A percentile compares a stretch with the other conserved stretches of the same genome.
phyloP scores from a whole-genome alignment of 148 eudicot genomes.

The Camellia lanceoleosa region DNA sequence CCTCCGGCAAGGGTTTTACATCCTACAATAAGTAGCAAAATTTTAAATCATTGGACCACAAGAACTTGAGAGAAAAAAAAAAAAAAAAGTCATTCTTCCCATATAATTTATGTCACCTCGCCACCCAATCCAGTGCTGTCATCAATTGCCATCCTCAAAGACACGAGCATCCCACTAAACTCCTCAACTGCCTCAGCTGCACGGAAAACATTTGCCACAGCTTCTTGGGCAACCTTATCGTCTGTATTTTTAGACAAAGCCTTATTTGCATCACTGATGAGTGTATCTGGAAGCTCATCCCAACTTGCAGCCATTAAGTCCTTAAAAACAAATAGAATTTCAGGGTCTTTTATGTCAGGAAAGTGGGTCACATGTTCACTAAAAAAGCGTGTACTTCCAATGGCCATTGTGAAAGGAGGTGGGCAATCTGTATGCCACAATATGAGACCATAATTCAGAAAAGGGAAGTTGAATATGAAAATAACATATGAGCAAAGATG shows the following conservation, averaged over 20 bases:
- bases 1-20: constrained; percentile 64
- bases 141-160: constrained; percentile 80
- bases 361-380: constrained; percentile 56
- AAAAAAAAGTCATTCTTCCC: background rate
- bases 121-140: constrained; percentile 83
- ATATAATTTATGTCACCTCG: constrained; percentile 48
- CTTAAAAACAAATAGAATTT: constrained; percentile 58
- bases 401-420: constrained; percentile 42
- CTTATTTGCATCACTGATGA: constrained; percentile 49
- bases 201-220: constrained; percentile 62
- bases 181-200: constrained; percentile 96
- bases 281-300: constrained; percentile 67
- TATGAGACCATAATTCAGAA: background rate
- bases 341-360: constrained; percentile 71
- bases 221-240: constrained; percentile 69
- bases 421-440: constrained; percentile 37
- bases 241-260: constrained; percentile 64
- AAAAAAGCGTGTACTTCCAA: constrained; percentile 61
- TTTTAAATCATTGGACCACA: background rate
- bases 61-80: constrained; percentile 2
- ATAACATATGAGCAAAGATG: background rate
- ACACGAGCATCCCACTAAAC: constrained; percentile 64
- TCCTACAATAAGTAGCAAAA: constrained; percentile 38
- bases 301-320: constrained; percentile 79
- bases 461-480: background rate